Evolutionary conservation across 305 asterid genomes (phyloP), one percentile per base, ranked within the genome.

Genomic region (Solanum hybrid): DNA sequence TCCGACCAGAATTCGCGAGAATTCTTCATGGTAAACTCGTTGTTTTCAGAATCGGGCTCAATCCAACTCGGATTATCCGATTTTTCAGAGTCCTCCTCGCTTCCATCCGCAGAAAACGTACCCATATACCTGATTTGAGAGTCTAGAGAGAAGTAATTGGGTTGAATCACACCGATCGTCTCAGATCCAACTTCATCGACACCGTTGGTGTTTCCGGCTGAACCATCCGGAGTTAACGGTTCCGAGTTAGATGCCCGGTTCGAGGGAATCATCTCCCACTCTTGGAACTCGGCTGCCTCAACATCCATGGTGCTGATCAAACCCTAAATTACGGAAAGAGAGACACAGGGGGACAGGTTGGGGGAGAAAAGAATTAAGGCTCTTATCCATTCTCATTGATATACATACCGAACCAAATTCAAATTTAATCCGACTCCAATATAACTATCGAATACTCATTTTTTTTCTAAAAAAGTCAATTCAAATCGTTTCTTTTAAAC

Each of bases 1-100:
- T 97, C 99, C 36, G 97, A 90, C 98, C 97, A 96, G 82, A 93
- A 94, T 36, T 91, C 97, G n/a, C 92, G 92, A 33, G 95, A 57
- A 4, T 89, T 94, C 89, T 94, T 95, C 87, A 90, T 73, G 17
- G 91, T 91, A 91, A 85, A 94, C 81, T 92, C 95, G 70, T 90
- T 88, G 75, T 90, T 88, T 65, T 93, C 97, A 45, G 89, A 91
- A n/a, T 91, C 95, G 17, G 98, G 99, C 88, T 95, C 99, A 89
- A 95, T 92, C 99, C 98, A 95, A 87, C 96, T 94, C 2, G 98
- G 99, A 86, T 94, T 95, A 91, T 95, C 99, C 9, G 97, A 96
- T 10, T 32, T 72, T 39, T 72, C 95, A 34, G 94, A 92, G 24
- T 68, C 94, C 80, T 93, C 96, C 88, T 93, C 93, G 65, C 89